Conservation (phyloP, 208 protist species). For the Strigomonas galati region DNA sequence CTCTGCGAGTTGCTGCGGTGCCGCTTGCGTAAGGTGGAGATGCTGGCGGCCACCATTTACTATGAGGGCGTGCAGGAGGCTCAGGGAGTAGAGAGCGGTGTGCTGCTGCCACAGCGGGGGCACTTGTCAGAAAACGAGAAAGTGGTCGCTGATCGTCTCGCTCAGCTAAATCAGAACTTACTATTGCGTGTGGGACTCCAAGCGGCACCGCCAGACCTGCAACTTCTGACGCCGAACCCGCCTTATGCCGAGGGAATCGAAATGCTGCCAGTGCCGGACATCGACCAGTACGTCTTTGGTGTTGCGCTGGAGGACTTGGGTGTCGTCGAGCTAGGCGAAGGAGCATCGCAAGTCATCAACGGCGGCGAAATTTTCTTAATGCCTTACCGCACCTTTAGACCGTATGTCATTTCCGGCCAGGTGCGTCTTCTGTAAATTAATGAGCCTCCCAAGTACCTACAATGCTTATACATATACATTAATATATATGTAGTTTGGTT, state of each 20-base stretch:
- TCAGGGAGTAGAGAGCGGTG: neutral
- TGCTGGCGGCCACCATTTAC: conserved; percentile 53
- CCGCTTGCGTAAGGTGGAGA: conserved; percentile 79
- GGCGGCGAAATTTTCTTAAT: conserved; percentile 82
- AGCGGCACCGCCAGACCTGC: conserved; percentile 45
- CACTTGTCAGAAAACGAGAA: conserved; percentile 61
- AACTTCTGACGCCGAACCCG: conserved; percentile 57
- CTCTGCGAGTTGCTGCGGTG: conserved; percentile 77
- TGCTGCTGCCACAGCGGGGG: conserved; percentile 45
- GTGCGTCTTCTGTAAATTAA: conserved; percentile 61
- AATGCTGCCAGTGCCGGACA: conserved; percentile 68
- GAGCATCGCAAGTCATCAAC: conserved; percentile 60
- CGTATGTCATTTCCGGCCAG: conserved; percentile 64
- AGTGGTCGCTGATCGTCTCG: conserved; percentile 73
- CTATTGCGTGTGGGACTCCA: conserved; percentile 60
- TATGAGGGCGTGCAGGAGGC: conserved; percentile 53
- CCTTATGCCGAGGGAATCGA: conserved; percentile 72
- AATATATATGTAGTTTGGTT: neutral
- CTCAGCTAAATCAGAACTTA: conserved; percentile 28
- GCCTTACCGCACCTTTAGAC: conserved; percentile 65
- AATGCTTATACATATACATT: neutral
- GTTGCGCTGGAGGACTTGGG: conserved; percentile 76
- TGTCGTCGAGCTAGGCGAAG: conserved; percentile 67
- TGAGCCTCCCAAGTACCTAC: neutral
- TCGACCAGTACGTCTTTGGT: conserved; percentile 78